Conservation (phyloP, 2,329 filamentous ascomycete species). For the Nakataea oryzae region DNA sequence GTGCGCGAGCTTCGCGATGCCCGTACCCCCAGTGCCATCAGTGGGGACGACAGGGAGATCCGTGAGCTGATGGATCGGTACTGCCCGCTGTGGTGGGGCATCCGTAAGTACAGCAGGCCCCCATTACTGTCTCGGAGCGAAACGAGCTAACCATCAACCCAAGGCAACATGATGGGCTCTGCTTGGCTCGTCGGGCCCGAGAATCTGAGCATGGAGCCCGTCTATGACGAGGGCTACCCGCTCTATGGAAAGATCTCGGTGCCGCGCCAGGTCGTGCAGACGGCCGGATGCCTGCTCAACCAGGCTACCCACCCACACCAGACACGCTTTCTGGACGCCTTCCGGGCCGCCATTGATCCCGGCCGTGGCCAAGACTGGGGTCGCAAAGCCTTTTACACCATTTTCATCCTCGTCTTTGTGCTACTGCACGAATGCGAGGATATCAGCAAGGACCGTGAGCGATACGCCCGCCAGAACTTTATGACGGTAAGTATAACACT, state of each 20-base stretch:
- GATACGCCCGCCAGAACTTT: neutral
- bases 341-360: neutral
- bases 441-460: conserved; percentile 1
- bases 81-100: conserved; percentile 1
- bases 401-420: neutral
- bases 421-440: conserved; percentile 1
- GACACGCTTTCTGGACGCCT: neutral
- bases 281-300: neutral
- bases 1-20: neutral
- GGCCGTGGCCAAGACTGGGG: no score
- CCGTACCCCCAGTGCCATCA: no score
- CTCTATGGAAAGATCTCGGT: neutral
- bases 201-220: neutral
- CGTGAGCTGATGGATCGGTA: neutral
- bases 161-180: conserved; percentile 2
- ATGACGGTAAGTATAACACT: neutral
- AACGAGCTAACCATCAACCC: neutral
- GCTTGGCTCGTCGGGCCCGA: neutral
- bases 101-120: neutral
- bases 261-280: conserved; percentile 1
- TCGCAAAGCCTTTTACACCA: neutral
- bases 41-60: neutral
- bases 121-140: neutral
- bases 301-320: neutral
- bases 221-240: conserved; percentile 1